Conservation (phyloP, 768 basidiomycete species). For the Kwoniella sp. region DNA sequence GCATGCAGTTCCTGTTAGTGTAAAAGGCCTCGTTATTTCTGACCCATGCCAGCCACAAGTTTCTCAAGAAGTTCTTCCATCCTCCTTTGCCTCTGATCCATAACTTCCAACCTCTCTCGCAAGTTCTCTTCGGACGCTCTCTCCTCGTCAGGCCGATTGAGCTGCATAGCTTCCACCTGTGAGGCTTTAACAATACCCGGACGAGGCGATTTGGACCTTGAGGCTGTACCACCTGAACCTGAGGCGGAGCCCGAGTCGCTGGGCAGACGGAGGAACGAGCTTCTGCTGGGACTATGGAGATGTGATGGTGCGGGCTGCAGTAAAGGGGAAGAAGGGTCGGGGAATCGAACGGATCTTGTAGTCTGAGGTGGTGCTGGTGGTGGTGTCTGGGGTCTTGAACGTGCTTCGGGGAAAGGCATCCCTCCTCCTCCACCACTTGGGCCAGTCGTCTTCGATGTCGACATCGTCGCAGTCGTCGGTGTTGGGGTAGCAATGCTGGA, state of each 20-base stretch:
- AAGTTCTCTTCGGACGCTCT: constrained; percentile 14
- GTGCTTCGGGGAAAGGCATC: constrained; percentile 9
- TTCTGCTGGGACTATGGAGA: neutral
- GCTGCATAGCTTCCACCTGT: constrained; percentile 24
- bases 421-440: neutral
- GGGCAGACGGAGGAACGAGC: neutral
- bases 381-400: neutral
- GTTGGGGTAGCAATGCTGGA: neutral
- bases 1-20: no score
- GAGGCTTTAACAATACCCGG: constrained; percentile 41
- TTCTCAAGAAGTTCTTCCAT: constrained; percentile 48
- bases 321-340: neutral
- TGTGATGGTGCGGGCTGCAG: neutral
- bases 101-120: constrained; percentile 33
- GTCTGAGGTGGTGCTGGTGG: neutral
- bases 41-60: constrained; percentile 22
- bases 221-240: constrained; percentile 1
- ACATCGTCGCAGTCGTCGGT: neutral
- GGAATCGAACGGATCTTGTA: constrained; percentile 10
- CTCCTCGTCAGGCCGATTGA: constrained; percentile 20
- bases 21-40: neutral
- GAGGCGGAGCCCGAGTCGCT: neutral
- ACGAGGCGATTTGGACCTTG: constrained; percentile 9
- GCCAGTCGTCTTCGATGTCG: neutral
- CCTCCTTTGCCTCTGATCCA: constrained; percentile 47